phyloP scores from a whole-genome alignment of 2,329 filamentous ascomycete species.

The Sporothrix dimorphospora region DNA sequence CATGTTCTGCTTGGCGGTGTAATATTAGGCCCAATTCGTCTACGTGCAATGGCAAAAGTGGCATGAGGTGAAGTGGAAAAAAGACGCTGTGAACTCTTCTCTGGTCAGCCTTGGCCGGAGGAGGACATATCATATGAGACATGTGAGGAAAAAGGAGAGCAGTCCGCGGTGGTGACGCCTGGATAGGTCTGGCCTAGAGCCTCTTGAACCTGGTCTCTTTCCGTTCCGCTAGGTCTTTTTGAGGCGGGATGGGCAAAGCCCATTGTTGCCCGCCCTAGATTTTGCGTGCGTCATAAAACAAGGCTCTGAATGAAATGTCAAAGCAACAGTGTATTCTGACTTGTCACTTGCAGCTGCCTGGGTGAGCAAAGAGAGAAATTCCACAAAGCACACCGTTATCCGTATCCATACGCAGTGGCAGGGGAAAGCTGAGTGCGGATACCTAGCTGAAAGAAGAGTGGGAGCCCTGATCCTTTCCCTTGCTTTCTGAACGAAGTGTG shows the following conservation, averaged over 20 bases:
- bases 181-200: not conserved
- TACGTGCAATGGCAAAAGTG: not conserved
- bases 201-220: not conserved
- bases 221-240: not conserved
- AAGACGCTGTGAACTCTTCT: not conserved
- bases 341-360: slow-evolving; percentile 5
- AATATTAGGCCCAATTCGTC: not conserved
- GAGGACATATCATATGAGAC: not conserved
- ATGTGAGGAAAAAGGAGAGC: not conserved
- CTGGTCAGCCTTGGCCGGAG: not conserved
- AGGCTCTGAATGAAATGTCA: not conserved
- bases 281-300: slow-evolving; percentile 1
- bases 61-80: slow-evolving; percentile 8
- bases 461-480: not conserved
- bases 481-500: not conserved
- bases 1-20: not conserved
- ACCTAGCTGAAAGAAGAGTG: not conserved
- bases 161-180: not conserved
- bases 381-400: not conserved
- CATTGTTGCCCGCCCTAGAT: not conserved
- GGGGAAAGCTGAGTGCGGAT: not conserved
- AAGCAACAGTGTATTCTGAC: slow-evolving; percentile 4
- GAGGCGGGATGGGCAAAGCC: not conserved
- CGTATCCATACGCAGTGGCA: not conserved
- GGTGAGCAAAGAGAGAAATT: slow-evolving; percentile 1